phyloP scores from a whole-genome alignment of 1,284 basidiomycete genomes.

The Singerocomus rubriflavus region DNA sequence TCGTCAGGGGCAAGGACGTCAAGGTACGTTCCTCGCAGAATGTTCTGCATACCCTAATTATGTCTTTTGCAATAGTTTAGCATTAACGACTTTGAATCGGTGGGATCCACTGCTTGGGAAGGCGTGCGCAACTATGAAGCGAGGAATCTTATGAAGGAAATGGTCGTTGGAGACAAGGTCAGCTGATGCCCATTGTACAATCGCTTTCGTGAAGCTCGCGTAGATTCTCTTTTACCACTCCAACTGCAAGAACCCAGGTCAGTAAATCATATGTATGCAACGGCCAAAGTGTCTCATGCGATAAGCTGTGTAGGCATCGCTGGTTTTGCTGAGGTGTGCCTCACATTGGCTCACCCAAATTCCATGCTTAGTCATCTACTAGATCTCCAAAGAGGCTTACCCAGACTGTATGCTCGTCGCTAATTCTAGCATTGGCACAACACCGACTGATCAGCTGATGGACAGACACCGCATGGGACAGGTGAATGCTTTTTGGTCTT shows the following conservation, averaged over 20 bases:
- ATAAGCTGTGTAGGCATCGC: conserved; percentile 62
- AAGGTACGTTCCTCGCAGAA: conserved; percentile 51
- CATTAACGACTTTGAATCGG: conserved; percentile 82
- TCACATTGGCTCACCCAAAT: conserved; percentile 1
- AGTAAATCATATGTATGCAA: conserved; percentile 15
- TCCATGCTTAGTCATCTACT: conserved; percentile 7
- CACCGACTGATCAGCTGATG: conserved; percentile 16
- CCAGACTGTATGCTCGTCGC: conserved; percentile 71
- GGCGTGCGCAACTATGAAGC: conserved; percentile 92
- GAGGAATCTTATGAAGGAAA: conserved; percentile 88
- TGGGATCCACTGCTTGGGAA: conserved; percentile 83
- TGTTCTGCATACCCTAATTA: background rate
- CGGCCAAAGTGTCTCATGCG: conserved; percentile 8
- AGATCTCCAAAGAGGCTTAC: conserved; percentile 84
- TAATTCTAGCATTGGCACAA: conserved; percentile 4
- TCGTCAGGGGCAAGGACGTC: conserved; percentile 89
- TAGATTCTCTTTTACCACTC: conserved; percentile 87
- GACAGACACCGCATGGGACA: conserved; percentile 86
- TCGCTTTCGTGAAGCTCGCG: background rate
- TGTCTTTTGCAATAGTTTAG: conserved; percentile 61
- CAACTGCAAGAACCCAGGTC: conserved; percentile 86
- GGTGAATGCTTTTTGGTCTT: conserved; percentile 44
- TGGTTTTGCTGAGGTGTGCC: conserved; percentile 72
- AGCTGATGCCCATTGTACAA: conserved; percentile 18
- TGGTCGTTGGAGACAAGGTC: conserved; percentile 83